These are phyloP conservation scores for Podosphaera leucotricha DNA, from an alignment of 2,329 filamentous ascomycete genomes.

Conservation along the genomic window DNA sequence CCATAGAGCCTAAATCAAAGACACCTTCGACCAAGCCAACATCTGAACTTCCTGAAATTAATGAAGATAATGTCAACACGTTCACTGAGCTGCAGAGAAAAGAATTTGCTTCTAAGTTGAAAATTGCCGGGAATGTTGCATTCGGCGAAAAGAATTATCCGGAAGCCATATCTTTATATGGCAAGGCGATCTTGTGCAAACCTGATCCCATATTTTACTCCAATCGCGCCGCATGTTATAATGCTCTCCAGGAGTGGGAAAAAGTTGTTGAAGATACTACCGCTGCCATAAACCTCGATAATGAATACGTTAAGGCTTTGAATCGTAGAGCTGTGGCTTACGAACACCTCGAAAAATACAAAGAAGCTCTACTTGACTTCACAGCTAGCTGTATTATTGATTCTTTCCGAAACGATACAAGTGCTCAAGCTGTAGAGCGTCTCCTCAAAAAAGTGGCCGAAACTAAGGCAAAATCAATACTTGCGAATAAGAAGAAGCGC, in stretches of 20 bases:
- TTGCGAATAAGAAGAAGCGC: conserved; percentile 56
- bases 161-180: conserved; percentile 82
- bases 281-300: conserved; percentile 77
- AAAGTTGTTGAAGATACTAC: conserved; percentile 95
- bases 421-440: conserved; percentile 73
- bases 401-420: conserved; percentile 77
- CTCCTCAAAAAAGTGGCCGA: conserved; percentile 94
- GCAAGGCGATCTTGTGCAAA: conserved; percentile 89
- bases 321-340: conserved; percentile 94
- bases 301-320: conserved; percentile 89
- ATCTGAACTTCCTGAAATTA: conserved; percentile 46
- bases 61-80: conserved; percentile 28
- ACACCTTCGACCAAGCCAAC: conserved; percentile 29
- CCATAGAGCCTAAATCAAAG: conserved; percentile 21
- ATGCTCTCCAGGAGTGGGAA: conserved; percentile 77
- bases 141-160: conserved; percentile 89
- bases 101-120: conserved; percentile 72
- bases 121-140: conserved; percentile 87
- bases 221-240: conserved; percentile 93
- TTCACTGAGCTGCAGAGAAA: conserved; percentile 46
- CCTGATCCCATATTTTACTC: conserved; percentile 97
- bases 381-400: conserved; percentile 99
- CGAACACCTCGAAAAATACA: conserved; percentile 75
- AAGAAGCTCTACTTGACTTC: conserved; percentile 88
- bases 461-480: conserved; percentile 73